Conservation (phyloP, 257 asterid genomes). For the Striga asiatica region DNA sequence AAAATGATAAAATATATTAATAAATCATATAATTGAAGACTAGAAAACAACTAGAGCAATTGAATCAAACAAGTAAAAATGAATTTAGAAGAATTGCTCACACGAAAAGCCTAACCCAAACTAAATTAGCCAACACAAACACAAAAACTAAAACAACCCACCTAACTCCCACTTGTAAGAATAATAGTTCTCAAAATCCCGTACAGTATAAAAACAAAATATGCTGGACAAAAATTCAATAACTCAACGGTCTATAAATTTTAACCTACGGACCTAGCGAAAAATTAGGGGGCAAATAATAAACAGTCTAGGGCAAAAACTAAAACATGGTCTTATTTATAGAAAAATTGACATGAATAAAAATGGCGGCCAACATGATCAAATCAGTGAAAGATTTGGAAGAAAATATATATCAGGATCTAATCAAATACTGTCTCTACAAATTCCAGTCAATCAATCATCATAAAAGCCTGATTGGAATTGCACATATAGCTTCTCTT, state of each 20-base stretch:
- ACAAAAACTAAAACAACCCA: too few relatives aligned
- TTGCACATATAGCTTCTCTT: neutral
- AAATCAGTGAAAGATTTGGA: slow-evolving; percentile 29
- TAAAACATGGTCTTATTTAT: neutral
- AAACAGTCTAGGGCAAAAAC: neutral
- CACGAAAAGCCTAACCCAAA: too few relatives aligned
- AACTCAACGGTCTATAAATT: slow-evolving; percentile 29
- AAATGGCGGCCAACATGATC: slow-evolving; percentile 76
- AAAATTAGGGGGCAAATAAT: slow-evolving; percentile 12
- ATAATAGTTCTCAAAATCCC: too few relatives aligned
- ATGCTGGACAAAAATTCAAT: slow-evolving; percentile 12
- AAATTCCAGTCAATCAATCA: slow-evolving; percentile 53
- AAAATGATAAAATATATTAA: too few relatives aligned
- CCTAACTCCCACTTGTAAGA: too few relatives aligned
- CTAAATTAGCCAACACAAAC: too few relatives aligned
- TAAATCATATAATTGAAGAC: too few relatives aligned
- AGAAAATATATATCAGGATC: slow-evolving; percentile 7
- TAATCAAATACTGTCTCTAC: slow-evolving; percentile 24
- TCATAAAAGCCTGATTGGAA: slow-evolving; percentile 24
- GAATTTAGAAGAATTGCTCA: too few relatives aligned
- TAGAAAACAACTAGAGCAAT: too few relatives aligned
- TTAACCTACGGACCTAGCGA: slow-evolving; percentile 2
- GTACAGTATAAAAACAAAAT: slow-evolving; percentile 21
- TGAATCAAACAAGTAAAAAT: too few relatives aligned
- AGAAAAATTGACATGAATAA: slow-evolving; percentile 8